These are phyloP conservation scores for Ploettnerulaceae sp. DNA, from an alignment of 2,329 filamentous ascomycete genomes.

Conservation along the genomic window DNA sequence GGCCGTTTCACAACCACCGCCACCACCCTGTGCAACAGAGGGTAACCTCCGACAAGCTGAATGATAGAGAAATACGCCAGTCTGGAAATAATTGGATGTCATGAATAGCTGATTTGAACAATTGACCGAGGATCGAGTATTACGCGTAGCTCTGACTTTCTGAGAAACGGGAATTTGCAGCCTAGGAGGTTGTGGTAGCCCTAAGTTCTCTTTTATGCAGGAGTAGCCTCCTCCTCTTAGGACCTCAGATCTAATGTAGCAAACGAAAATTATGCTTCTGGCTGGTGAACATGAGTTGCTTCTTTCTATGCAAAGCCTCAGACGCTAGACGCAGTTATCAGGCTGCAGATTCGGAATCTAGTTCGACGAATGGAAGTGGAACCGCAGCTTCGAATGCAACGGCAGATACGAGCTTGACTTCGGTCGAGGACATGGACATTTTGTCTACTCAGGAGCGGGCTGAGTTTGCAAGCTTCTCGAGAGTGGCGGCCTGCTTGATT, in stretches of 20 bases:
- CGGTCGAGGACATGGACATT: background rate
- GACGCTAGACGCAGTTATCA: background rate
- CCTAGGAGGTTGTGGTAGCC: background rate
- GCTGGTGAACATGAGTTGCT: background rate
- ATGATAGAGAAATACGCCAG: too few species aligned
- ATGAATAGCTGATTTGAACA: too few species aligned
- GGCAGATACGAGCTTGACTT: background rate
- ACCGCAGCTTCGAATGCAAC: background rate
- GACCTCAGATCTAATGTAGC: background rate
- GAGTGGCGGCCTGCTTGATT: conserved; percentile 1
- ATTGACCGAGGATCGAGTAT: too few species aligned
- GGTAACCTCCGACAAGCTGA: too few species aligned
- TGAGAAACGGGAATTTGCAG: background rate
- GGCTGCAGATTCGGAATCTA: background rate
- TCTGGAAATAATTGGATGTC: too few species aligned
- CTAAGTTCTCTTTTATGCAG: background rate
- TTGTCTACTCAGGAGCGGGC: conserved; percentile 1
- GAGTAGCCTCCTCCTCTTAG: background rate
- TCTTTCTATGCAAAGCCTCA: background rate
- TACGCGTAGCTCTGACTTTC: too few species aligned
- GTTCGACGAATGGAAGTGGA: background rate
- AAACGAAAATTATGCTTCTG: too few species aligned
- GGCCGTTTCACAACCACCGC: background rate
- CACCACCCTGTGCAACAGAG: background rate
- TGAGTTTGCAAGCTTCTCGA: background rate